Evolutionary conservation across 192 early-diverging fungal genomes (phyloP).

Genomic region (Coemansia sp.): DNA sequence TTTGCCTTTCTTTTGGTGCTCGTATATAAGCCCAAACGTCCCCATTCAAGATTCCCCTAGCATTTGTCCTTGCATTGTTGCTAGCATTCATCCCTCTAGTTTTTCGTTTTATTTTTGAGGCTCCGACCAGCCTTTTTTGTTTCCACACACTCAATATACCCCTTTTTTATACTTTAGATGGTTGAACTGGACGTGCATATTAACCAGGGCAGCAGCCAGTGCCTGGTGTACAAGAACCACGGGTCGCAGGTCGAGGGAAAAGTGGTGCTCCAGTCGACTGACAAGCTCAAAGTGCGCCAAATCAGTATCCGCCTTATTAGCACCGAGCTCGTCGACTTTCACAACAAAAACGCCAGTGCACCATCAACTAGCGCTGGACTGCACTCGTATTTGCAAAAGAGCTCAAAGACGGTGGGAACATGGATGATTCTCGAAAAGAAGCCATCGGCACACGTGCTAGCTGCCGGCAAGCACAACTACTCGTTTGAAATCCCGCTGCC

Average conservation of each 20-base stretch:
- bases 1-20: neutral
- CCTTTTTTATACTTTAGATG: conserved; percentile 5
- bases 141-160: neutral
- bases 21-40: neutral
- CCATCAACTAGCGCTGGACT: neutral
- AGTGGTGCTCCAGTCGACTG: conserved; percentile 24
- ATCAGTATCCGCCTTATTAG: conserved; percentile 29
- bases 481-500: conserved; percentile 42
- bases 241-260: conserved; percentile 29
- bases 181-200: conserved; percentile 25
- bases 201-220: conserved; percentile 21
- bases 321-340: conserved; percentile 44
- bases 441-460: conserved; percentile 18
- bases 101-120: conserved; percentile 4
- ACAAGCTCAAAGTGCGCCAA: conserved; percentile 40
- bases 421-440: conserved; percentile 29
- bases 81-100: neutral
- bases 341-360: conserved; percentile 8
- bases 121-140: neutral
- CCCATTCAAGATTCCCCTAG: neutral
- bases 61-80: neutral
- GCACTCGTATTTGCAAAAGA: conserved; percentile 39
- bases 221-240: conserved; percentile 37
- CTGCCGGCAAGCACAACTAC: conserved; percentile 37
- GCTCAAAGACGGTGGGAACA: conserved; percentile 22